These are phyloP conservation scores for Evansstolkia leycettana DNA, from an alignment of 495 filamentous ascomycete genomes.

Conservation along the genomic window DNA sequence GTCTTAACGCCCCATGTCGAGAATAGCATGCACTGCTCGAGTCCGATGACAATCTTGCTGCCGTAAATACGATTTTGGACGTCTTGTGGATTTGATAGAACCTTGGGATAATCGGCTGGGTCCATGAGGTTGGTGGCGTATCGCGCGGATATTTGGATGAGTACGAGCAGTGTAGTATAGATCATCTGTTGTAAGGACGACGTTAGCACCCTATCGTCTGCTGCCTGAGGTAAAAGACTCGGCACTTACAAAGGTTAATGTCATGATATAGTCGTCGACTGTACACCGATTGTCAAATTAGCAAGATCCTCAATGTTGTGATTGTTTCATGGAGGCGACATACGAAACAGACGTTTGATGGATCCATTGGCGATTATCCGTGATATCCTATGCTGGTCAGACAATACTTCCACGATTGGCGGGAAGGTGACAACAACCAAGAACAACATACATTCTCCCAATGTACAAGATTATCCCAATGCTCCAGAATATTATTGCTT, in stretches of 20 bases:
- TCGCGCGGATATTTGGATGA: slow-evolving; percentile 44
- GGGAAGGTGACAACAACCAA: no score
- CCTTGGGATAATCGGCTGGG: slow-evolving; percentile 32
- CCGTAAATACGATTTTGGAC: slow-evolving; percentile 33
- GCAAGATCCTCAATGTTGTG: slow-evolving; percentile 21
- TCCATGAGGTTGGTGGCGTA: slow-evolving; percentile 48
- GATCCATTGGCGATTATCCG: slow-evolving; percentile 22
- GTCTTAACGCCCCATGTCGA: slow-evolving; percentile 37
- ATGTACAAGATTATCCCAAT: slow-evolving; percentile 20
- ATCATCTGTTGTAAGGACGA: slow-evolving; percentile 18
- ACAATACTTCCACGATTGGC: no score
- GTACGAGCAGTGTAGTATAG: slow-evolving; percentile 41
- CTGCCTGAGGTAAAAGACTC: not conserved
- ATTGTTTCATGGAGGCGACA: slow-evolving; percentile 16
- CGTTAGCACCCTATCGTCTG: not conserved
- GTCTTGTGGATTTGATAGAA: slow-evolving; percentile 31
- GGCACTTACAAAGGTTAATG: slow-evolving; percentile 35
- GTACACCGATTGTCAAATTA: slow-evolving; percentile 11
- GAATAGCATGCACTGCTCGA: slow-evolving; percentile 40
- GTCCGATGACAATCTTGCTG: slow-evolving; percentile 39
- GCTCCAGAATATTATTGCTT: slow-evolving; percentile 22
- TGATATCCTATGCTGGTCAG: no score
- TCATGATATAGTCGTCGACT: slow-evolving; percentile 48
- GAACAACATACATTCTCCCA: slow-evolving; percentile 17
- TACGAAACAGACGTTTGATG: slow-evolving; percentile 23